phyloP scores from a whole-genome alignment of 1,139 yeast species.

The Debaryomycetaceae sp. region DNA sequence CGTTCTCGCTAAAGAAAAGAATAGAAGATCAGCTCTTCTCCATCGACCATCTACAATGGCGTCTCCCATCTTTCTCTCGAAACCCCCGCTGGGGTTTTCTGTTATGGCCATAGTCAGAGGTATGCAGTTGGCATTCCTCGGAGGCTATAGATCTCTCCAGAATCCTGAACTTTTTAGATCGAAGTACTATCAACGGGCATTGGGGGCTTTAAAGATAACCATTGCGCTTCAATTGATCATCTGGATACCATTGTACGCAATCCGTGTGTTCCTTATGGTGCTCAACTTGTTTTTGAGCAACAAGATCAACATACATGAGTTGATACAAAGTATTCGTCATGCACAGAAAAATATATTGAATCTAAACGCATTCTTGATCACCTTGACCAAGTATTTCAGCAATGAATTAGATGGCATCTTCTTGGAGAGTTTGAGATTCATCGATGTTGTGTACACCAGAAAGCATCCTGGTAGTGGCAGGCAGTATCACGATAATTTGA shows the following conservation, averaged over 20 bases:
- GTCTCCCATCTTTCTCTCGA: constrained; percentile 22
- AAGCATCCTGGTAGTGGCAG: constrained; percentile 27
- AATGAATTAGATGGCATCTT: constrained; percentile 39
- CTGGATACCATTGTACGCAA: constrained; percentile 27
- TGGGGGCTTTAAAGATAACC: constrained; percentile 31
- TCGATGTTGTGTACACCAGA: constrained; percentile 31
- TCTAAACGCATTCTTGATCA: constrained; percentile 39
- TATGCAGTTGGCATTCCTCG: constrained; percentile 48
- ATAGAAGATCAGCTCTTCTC: background rate
- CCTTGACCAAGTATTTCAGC: constrained; percentile 34
- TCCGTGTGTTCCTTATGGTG: constrained; percentile 10
- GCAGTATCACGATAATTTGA: constrained; percentile 14
- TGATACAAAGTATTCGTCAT: constrained; percentile 15
- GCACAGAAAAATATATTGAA: constrained; percentile 38
- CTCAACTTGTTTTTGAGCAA: constrained; percentile 6
- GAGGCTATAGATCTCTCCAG: constrained; percentile 46
- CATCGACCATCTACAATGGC: constrained; percentile 12
- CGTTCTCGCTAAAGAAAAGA: background rate
- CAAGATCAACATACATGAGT: background rate
- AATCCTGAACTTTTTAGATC: constrained; percentile 37
- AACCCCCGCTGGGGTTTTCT: constrained; percentile 32
- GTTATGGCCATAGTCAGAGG: constrained; percentile 49
- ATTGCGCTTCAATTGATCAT: constrained; percentile 32
- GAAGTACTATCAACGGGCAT: constrained; percentile 30
- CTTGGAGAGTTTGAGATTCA: constrained; percentile 34